Conservation (phyloP, 306 rosid genomes). For the Inga oerstediana region DNA sequence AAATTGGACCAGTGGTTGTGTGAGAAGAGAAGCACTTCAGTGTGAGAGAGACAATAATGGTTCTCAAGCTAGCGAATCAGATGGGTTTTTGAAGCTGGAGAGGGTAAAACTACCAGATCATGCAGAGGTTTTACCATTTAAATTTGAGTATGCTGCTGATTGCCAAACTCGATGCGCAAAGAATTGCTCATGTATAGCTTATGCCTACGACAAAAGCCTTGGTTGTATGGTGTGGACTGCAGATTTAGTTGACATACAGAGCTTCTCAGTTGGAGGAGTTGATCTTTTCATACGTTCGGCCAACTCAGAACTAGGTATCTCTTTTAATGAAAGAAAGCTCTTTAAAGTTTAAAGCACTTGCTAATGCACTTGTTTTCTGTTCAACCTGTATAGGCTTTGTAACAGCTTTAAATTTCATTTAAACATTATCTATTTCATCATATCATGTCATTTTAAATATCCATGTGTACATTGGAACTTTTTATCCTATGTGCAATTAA, state of each 20-base stretch:
- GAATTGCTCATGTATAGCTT: constrained; percentile 40
- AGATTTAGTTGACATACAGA: constrained; percentile 24
- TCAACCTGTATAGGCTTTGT: not conserved
- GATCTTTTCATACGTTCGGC: constrained; percentile 32
- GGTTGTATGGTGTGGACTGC: constrained; percentile 33
- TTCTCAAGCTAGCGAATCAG: no score
- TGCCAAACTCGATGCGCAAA: constrained; percentile 24
- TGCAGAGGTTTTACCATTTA: no score
- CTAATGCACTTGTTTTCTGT: not conserved
- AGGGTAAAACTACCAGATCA: no score
- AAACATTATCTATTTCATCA: no score
- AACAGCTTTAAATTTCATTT: not conserved
- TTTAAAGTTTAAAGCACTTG: not conserved
- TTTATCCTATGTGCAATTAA: no score
- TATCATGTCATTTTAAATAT: no score
- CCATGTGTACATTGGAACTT: no score
- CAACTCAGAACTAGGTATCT: constrained; percentile 25
- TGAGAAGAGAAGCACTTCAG: not conserved
- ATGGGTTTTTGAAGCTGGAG: no score
- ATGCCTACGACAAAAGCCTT: constrained; percentile 14
- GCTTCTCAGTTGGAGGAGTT: constrained; percentile 18
- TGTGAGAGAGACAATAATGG: no score
- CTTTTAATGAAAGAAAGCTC: not conserved
- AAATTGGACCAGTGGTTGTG: not conserved
- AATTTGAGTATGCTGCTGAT: not conserved